Evolutionary conservation across 306 rosid species (phyloP).

Genomic region (Erythrophleum fordii): DNA sequence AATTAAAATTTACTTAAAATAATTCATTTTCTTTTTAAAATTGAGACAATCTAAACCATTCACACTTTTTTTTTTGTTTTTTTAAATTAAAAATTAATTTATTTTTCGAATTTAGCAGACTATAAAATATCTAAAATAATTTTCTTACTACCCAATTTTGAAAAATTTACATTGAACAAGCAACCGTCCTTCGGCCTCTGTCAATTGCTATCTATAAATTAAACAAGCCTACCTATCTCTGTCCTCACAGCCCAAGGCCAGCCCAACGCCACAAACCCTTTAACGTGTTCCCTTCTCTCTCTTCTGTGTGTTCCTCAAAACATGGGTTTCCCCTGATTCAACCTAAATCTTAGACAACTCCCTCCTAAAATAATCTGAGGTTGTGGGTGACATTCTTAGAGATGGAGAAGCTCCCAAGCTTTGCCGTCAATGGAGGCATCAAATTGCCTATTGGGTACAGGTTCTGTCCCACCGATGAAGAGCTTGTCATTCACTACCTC

Average conservation of each 20-base stretch:
- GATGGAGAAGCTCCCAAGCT: slow-evolving; percentile 35
- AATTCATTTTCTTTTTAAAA: too few relatives aligned
- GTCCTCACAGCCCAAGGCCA: slow-evolving; percentile 19
- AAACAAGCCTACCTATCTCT: not conserved
- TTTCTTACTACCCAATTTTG: not conserved
- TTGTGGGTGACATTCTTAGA: slow-evolving; percentile 17
- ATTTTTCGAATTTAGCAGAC: not conserved
- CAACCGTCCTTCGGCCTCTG: not conserved
- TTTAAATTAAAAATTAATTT: not conserved
- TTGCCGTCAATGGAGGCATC: slow-evolving; percentile 39
- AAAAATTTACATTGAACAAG: too few relatives aligned
- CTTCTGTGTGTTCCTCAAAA: not conserved
- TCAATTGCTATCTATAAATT: not conserved
- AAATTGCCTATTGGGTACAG: slow-evolving; percentile 69
- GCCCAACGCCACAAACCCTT: slow-evolving; percentile 1
- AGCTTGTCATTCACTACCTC: slow-evolving; percentile 59
- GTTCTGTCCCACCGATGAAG: slow-evolving; percentile 68
- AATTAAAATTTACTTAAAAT: too few relatives aligned
- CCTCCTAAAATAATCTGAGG: not conserved
- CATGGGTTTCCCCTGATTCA: slow-evolving; percentile 26
- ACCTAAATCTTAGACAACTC: not conserved
- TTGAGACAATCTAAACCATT: too few relatives aligned
- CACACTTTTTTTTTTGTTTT: not conserved
- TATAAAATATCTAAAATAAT: not conserved
- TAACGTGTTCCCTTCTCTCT: too few relatives aligned